A percentile compares a stretch with the other conserved stretches of the same genome.
Conservation (phyloP, 805 yeast species). For the Cyberlindnera galapagoensis region DNA sequence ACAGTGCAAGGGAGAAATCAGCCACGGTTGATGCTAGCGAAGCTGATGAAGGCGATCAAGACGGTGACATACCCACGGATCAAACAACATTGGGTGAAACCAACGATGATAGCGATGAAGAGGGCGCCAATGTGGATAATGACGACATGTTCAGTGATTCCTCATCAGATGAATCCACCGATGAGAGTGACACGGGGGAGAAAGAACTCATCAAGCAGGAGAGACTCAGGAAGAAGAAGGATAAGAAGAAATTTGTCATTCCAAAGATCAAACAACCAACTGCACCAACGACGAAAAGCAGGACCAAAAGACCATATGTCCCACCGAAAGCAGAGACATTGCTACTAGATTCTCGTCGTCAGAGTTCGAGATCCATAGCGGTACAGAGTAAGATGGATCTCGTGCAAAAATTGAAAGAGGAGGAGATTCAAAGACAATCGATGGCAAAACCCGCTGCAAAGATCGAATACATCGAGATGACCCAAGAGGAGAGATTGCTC, state of each 20-base stretch:
- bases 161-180: slow-evolving; percentile 41
- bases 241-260: slow-evolving; percentile 21
- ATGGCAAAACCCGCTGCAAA: slow-evolving; percentile 35
- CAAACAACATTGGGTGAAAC: slow-evolving; percentile 10
- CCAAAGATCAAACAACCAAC: slow-evolving; percentile 30
- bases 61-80: slow-evolving; percentile 10
- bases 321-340: slow-evolving; percentile 45
- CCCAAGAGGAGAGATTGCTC: slow-evolving; percentile 41
- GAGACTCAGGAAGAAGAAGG: slow-evolving; percentile 26
- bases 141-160: slow-evolving; percentile 55
- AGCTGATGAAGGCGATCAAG: slow-evolving; percentile 12
- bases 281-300: slow-evolving; percentile 18
- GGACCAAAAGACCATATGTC: slow-evolving; percentile 29
- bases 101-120: slow-evolving; percentile 4
- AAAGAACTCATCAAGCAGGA: slow-evolving; percentile 47
- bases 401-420: slow-evolving; percentile 60
- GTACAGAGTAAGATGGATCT: slow-evolving; percentile 72
- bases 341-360: slow-evolving; percentile 49
- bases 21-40: slow-evolving; percentile 18
- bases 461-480: slow-evolving; percentile 35
- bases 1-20: slow-evolving; percentile 1
- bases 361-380: slow-evolving; percentile 73
- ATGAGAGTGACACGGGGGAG: slow-evolving; percentile 64
- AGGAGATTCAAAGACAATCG: slow-evolving; percentile 55
- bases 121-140: slow-evolving; percentile 18